Conservation (phyloP, 2,329 filamentous ascomycete genomes). For the Tolypocladium album region DNA sequence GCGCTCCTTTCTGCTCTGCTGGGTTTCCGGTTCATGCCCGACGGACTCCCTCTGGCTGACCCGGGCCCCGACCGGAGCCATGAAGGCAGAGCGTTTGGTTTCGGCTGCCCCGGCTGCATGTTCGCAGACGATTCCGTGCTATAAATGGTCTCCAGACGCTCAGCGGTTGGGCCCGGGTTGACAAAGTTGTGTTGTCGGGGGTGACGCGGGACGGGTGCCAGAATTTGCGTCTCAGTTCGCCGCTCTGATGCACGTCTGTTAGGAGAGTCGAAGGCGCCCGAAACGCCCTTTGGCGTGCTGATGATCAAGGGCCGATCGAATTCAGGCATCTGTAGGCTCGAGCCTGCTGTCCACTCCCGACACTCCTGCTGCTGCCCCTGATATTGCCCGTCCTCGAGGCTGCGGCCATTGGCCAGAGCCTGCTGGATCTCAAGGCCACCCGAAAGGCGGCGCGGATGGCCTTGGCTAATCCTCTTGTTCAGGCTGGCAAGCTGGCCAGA, state of each 20-base stretch:
- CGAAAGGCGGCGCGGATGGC: conserved; percentile 29
- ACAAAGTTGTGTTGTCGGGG: conserved; percentile 26
- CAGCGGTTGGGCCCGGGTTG: conserved; percentile 32
- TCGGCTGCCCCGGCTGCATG: conserved; percentile 6
- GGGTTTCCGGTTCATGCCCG: conserved; percentile 33
- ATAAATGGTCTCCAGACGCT: conserved; percentile 45
- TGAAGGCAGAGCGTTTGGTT: conserved; percentile 13
- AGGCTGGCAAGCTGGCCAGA: conserved; percentile 28
- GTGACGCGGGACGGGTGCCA: conserved; percentile 43
- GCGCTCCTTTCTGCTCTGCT: conserved; percentile 51
- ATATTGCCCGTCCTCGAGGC: background rate
- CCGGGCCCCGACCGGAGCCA: conserved; percentile 26
- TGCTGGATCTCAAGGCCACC: conserved; percentile 22
- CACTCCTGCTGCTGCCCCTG: background rate
- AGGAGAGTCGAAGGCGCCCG: conserved; percentile 40
- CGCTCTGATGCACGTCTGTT: conserved; percentile 19
- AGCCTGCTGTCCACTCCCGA: background rate
- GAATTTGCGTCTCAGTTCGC: conserved; percentile 32
- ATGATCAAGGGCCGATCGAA: conserved; percentile 48
- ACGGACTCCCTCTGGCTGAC: conserved; percentile 23
- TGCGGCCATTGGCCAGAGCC: background rate
- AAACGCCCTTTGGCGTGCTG: conserved; percentile 46
- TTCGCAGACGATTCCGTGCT: conserved; percentile 18
- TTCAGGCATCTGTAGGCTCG: conserved; percentile 9
- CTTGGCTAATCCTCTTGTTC: conserved; percentile 25